Base-by-base conservation (phyloP, 1,284 basidiomycete species). In the Moesziomyces antarcticus region DNA sequence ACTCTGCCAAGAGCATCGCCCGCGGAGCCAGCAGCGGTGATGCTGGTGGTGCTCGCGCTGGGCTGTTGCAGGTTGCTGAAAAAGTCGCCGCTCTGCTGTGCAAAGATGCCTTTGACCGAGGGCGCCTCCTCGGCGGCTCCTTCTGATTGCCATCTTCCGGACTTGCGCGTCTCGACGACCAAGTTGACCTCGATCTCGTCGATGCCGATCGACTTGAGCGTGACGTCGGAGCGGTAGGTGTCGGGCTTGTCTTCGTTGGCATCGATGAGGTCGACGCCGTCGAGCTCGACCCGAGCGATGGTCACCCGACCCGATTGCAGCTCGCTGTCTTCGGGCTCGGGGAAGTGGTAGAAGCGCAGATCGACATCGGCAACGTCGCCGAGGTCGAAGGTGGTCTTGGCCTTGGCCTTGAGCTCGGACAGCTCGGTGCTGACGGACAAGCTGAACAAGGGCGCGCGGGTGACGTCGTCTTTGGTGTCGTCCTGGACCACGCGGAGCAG, bases 401-500 rank as follows among this genome's bases (percentile, higher is more conserved):
- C 74, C 18, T 61, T 70, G 22, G 66, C 67, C 44, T 78, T 79
- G 50, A 80, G 75, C 13, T 69, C 51, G 8, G 49, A 67, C 48
- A 82, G 72, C 45, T 64, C 79, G 42, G 57, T 67, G 56, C 63
- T 73, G 14, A 80, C 76, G 37, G 74, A 80, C 44, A 79, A 57
- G 48, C 57, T 76, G 35, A 64, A 62, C 41, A 30, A 53, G 2
- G 78, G 65, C 37, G 57, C 42, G 14, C 55, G 63, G 4, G 57
- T 60, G 14, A 55, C 85, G 33, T 86, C 84, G 18, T 54, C 55
- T 11, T 33, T 33, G 22, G 48, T 48, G 43, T 57, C 43, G 18
- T 81, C 60, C 7, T 82, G 78, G 21, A 82, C 65, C 21, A 86
- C 75, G 33, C 83, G 69, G 79, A 91, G 88, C 27, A 90, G 88